These are phyloP conservation scores for Selaginella tamariscina DNA, from an alignment of 75 land plant genomes.

Conservation along the genomic window DNA sequence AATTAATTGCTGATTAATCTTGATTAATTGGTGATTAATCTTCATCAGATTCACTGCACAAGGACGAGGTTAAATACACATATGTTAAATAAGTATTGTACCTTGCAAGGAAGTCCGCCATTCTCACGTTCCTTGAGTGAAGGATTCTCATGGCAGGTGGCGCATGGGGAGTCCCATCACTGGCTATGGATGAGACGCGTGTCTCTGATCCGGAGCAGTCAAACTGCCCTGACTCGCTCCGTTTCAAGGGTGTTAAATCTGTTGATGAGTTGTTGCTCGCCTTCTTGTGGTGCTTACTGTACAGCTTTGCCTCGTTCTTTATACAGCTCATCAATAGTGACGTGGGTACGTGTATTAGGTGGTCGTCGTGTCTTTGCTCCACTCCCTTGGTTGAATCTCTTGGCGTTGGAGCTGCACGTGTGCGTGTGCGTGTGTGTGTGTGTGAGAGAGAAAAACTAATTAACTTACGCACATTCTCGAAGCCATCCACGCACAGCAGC, in stretches of 20 bases:
- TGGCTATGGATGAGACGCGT: background rate
- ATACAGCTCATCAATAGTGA: background rate
- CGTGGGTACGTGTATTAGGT: background rate
- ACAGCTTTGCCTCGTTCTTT: background rate
- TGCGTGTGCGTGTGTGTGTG: background rate
- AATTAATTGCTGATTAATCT: too few species aligned
- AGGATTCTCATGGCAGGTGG: background rate
- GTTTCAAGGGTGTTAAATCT: too few species aligned
- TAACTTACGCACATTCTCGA: background rate
- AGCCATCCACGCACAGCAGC: constrained; percentile 1
- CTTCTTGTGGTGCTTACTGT: background rate
- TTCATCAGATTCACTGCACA: background rate
- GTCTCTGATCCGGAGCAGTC: background rate
- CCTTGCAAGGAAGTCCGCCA: background rate
- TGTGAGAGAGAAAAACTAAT: background rate
- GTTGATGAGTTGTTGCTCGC: background rate
- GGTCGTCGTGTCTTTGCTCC: background rate
- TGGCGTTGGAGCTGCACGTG: background rate
- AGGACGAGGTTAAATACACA: background rate
- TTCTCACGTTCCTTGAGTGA: background rate
- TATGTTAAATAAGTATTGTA: too few species aligned
- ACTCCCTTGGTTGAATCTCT: background rate
- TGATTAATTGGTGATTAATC: too few species aligned
- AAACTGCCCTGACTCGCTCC: background rate
- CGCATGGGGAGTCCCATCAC: too few species aligned